A percentile compares a stretch with the other conserved stretches of the same genome.
These are phyloP conservation scores for Ajuga chamaepitys DNA, from an alignment of 257 asterid species.

Conservation along the genomic window DNA sequence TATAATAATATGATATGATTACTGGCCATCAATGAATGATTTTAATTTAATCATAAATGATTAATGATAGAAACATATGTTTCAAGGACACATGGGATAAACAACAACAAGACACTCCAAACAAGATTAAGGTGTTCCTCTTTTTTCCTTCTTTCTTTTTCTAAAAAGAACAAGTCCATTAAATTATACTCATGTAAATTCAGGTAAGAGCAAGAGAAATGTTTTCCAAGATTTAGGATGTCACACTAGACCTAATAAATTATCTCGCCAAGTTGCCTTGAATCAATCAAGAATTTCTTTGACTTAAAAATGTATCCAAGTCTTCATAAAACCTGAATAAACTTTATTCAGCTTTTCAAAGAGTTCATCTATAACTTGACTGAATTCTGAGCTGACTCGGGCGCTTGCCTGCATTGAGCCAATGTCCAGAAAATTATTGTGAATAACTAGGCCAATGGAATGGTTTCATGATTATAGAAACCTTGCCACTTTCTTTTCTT, in stretches of 20 bases:
- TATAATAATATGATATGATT: too few relatives aligned
- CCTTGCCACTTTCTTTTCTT: background rate
- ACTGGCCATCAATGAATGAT: too few relatives aligned
- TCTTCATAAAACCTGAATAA: conserved; percentile 53
- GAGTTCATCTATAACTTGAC: conserved; percentile 53
- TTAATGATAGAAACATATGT: too few relatives aligned
- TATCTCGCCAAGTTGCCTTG: conserved; percentile 73
- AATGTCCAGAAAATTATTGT: conserved; percentile 31
- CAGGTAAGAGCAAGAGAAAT: conserved; percentile 1
- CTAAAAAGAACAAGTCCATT: background rate
- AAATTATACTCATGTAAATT: background rate
- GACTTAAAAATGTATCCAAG: conserved; percentile 50
- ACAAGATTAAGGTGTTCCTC: background rate
- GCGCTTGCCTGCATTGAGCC: conserved; percentile 64
- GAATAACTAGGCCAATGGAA: conserved; percentile 17
- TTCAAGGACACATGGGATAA: background rate
- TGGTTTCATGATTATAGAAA: conserved; percentile 3
- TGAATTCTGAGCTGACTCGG: conserved; percentile 64
- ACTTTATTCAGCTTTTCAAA: conserved; percentile 48
- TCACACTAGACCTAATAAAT: conserved; percentile 22
- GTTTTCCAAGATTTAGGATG: conserved; percentile 19
- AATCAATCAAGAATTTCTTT: conserved; percentile 28
- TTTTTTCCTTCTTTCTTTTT: too few relatives aligned
- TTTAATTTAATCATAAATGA: too few relatives aligned
- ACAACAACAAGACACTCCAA: background rate